Percentiles rank a stretch among this genome's conserved stretches.
phyloP scores from a whole-genome alignment of 2,329 filamentous ascomycete species.

The Neofusicoccum laricinum region DNA sequence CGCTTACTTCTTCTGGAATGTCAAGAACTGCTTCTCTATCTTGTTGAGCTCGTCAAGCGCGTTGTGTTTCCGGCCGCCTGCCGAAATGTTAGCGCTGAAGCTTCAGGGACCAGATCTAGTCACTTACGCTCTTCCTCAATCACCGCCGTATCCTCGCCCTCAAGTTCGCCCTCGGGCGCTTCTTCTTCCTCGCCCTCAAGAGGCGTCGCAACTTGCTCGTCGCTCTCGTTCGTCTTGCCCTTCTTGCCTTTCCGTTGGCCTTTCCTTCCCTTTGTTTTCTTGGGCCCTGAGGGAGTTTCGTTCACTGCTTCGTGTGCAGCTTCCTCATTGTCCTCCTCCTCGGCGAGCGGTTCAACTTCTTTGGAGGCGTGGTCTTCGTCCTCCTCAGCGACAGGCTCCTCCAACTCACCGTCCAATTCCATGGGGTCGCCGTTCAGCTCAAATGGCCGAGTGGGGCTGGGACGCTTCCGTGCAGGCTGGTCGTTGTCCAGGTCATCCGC shows the following conservation, averaged over 20 bases:
- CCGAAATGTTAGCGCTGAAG: constrained; percentile 2
- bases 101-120: constrained; percentile 7
- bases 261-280: constrained; percentile 12
- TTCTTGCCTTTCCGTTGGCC: constrained; percentile 15
- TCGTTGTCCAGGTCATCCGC: constrained; percentile 30
- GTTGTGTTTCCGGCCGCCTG: constrained; percentile 68
- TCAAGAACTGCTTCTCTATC: constrained; percentile 85
- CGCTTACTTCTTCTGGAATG: constrained; percentile 73
- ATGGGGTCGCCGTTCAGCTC: constrained; percentile 31
- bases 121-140: constrained; percentile 37
- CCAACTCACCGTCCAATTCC: constrained; percentile 23
- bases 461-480: constrained; percentile 38
- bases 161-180: constrained; percentile 42
- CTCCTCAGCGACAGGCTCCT: background rate
- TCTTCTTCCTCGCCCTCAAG: constrained; percentile 1
- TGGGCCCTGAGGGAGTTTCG: background rate
- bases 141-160: constrained; percentile 37
- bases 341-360: constrained; percentile 23
- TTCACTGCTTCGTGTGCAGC: background rate
- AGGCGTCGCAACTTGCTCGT: constrained; percentile 25
- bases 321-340: constrained; percentile 7
- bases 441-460: constrained; percentile 25
- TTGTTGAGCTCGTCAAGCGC: constrained; percentile 76
- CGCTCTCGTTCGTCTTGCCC: constrained; percentile 1
- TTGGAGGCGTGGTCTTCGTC: constrained; percentile 19